Evolutionary conservation across 1,139 yeast species (phyloP), one percentile per base, ranked within the genome.

Genomic region (Sugiyamaella pinicola): DNA sequence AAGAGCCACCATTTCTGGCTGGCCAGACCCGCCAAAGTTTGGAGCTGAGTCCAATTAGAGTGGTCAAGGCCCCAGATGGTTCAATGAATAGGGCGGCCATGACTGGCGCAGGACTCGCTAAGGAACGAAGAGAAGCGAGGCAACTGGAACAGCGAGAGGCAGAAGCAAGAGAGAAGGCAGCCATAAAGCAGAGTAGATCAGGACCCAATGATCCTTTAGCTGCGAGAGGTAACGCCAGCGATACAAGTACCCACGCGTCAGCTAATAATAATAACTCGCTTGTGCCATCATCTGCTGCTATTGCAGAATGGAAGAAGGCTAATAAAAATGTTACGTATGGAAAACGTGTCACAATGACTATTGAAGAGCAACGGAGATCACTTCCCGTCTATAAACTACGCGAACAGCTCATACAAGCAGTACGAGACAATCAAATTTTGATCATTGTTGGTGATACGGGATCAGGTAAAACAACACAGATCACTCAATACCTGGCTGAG

Each of bases 371-470:
- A 64, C 67, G 93, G 51, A 80, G 78, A 59, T 73, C 82, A 2
- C 73, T 89, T 21, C 98, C 98, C 0, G 95, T 91, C 0, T 88
- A 74, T 62, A 68, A 78, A 17, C 81, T 83, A 73, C 75, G 95
- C 47, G 64, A 73, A 0, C 74, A 82, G 49, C 70, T 93, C 9
- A 69, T 93, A 9, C 65, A 78, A 2, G 78, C 84, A 0, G 79
- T 93, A 2, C 65, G 70, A 52, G 77, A 74, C 56, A 88, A 90
- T 65, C 98, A 91, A 69, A 88, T 93, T 0, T 75, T 85, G 8
- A 80, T 93, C 15, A 81, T 93, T 2, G 86, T 93, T 57, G 98
- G 99, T 56, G 98, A 93, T 64, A 93, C 99, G 0, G 99, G 99
- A 18, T 90, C 98, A 0, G 99, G 99, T 61, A 93, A 93, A 68